These are phyloP conservation scores for Pythium volutum DNA, from an alignment of 352 stramenopile genomes.

Conservation along the genomic window DNA sequence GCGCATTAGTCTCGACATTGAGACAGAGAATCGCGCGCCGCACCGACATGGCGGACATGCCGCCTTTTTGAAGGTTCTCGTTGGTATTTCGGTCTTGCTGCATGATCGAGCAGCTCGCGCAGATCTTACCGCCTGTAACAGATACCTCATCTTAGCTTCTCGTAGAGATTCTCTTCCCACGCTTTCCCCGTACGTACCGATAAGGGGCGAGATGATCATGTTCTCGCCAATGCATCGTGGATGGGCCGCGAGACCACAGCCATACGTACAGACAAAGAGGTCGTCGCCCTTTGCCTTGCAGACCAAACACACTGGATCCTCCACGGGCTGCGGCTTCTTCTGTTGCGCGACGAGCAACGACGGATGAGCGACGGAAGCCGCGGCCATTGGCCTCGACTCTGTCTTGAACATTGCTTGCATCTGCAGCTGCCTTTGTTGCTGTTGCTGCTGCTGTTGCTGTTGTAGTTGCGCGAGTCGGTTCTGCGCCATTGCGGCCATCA, in stretches of 20 bases:
- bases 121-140: constrained; percentile 49
- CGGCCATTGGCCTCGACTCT: background rate
- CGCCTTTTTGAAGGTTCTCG: constrained; percentile 71
- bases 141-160: constrained; percentile 1
- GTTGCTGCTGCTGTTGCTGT: constrained; percentile 5
- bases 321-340: constrained; percentile 11
- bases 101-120: constrained; percentile 69
- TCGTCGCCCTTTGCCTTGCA: constrained; percentile 45
- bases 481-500: constrained; percentile 19
- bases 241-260: constrained; percentile 60
- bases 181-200: background rate
- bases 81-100: constrained; percentile 62
- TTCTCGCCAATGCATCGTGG: constrained; percentile 56
- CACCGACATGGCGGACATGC: constrained; percentile 51
- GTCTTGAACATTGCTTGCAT: background rate
- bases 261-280: constrained; percentile 54
- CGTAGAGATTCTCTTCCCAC: background rate
- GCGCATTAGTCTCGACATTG: constrained; percentile 66
- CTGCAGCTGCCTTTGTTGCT: constrained; percentile 7
- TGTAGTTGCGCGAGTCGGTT: constrained; percentile 9
- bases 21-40: constrained; percentile 61
- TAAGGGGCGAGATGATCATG: constrained; percentile 32
- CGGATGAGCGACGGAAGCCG: background rate
- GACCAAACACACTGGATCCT: constrained; percentile 39
- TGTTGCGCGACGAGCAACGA: background rate